These are phyloP conservation scores for Citeromyces nyonsensis DNA, from an alignment of 805 yeast genomes.

Conservation along the genomic window DNA sequence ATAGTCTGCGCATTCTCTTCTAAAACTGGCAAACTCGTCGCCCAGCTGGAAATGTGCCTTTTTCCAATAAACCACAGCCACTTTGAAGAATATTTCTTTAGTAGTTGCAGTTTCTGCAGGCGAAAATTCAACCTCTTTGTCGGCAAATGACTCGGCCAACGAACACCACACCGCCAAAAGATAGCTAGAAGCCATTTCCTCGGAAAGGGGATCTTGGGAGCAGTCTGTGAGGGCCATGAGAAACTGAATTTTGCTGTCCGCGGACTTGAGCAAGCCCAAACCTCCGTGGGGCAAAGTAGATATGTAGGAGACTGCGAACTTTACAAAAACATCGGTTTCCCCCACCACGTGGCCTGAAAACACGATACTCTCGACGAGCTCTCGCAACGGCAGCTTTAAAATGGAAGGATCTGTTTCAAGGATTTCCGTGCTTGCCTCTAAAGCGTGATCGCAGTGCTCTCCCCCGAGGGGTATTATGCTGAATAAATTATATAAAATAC, in stretches of 20 bases:
- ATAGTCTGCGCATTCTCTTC: conserved; percentile 66
- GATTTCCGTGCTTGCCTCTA: conserved; percentile 23
- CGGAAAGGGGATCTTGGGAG: conserved; percentile 39
- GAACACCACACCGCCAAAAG: conserved; percentile 60
- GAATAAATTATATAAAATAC: conserved; percentile 6
- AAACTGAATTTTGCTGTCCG: conserved; percentile 25
- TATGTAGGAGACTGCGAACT: conserved; percentile 22
- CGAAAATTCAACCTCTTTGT: conserved; percentile 19
- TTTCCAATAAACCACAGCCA: conserved; percentile 52
- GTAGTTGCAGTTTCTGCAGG: conserved; percentile 19
- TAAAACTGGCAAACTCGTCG: conserved; percentile 44
- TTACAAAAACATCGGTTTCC: conserved; percentile 23
- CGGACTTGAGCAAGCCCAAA: too few relatives aligned
- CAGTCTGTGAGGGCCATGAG: conserved; percentile 37
- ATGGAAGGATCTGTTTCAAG: conserved; percentile 29
- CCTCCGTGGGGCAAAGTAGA: too few relatives aligned
- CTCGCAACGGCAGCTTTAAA: conserved; percentile 14
- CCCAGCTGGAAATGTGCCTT: conserved; percentile 26
- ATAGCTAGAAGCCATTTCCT: conserved; percentile 39
- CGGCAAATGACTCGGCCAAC: conserved; percentile 39
- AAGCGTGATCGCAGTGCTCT: conserved; percentile 10
- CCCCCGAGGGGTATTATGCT: conserved; percentile 3
- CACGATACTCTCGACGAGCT: conserved; percentile 15
- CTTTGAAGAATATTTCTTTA: conserved; percentile 24
- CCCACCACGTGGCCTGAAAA: conserved; percentile 14